Conservation (phyloP, 495 filamentous ascomycete genomes). For the Aspergillus leporis region DNA sequence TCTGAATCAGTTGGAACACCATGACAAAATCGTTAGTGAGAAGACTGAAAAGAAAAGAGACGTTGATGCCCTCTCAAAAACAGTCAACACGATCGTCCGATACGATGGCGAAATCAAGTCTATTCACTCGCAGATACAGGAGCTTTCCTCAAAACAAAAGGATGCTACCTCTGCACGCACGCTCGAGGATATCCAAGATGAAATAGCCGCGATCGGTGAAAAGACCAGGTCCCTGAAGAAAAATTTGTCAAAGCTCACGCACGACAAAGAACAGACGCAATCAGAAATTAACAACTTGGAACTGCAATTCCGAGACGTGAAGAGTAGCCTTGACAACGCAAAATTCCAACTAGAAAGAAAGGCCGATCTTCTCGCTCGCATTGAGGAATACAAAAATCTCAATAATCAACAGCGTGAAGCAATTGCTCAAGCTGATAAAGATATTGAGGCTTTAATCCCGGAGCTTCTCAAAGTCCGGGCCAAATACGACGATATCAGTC, state of each 20-base stretch:
- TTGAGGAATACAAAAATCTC: constrained; percentile 70
- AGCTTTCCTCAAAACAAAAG: constrained; percentile 69
- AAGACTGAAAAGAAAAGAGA: constrained; percentile 67
- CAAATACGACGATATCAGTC: constrained; percentile 71
- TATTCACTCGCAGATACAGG: constrained; percentile 67
- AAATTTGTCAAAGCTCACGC: constrained; percentile 59
- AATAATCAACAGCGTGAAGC: constrained; percentile 66
- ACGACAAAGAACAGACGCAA: constrained; percentile 70
- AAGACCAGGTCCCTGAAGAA: constrained; percentile 62
- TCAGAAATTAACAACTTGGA: constrained; percentile 68
- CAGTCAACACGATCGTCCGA: constrained; percentile 73
- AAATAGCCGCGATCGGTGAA: constrained; percentile 67
- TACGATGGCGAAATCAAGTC: constrained; percentile 68
- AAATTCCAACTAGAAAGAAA: constrained; percentile 78
- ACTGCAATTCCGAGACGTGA: constrained; percentile 66
- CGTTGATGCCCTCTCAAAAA: constrained; percentile 71
- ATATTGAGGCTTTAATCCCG: constrained; percentile 69
- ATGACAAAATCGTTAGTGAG: constrained; percentile 68
- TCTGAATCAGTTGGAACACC: constrained; percentile 66
- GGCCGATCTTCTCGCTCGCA: constrained; percentile 59
- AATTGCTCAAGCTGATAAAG: constrained; percentile 64
- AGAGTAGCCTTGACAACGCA: constrained; percentile 65
- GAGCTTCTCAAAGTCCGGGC: constrained; percentile 71
- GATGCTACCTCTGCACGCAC: constrained; percentile 62
- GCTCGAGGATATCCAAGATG: constrained; percentile 79